Evolutionary conservation across 345 rosid species (phyloP), one percentile per base, ranked within the genome.

Genomic region (Citrus sp.): DNA sequence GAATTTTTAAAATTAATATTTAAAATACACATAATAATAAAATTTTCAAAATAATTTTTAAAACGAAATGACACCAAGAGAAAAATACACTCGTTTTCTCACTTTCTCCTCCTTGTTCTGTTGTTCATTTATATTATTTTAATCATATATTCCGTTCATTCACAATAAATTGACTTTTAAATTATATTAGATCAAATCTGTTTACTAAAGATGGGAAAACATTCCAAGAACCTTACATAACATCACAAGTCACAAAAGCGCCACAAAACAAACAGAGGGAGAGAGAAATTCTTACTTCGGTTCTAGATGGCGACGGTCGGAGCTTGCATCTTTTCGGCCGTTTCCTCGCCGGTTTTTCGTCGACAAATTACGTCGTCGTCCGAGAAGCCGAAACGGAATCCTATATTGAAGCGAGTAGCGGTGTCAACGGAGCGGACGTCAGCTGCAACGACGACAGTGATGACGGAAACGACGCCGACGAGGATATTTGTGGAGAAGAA

Each of bases 281-380:
- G 22, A 18, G 58, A 19, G 22, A 18, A 54, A 69, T 24, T 69
- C 19, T 42, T n/a, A 38, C 9, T 46, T 24, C 22, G 16, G 34
- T 3, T 7, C 35, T 34, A 5, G 77, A 82, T 82, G 83, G 85
- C 72, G 46, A 67, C 85, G 32, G 25, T 46, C 51, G 74, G 79
- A 61, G 79, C 46, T 28, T 56, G 59, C 38, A 2, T 65, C 19
- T 46, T 35, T n/a, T 67, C 82, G 21, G 24, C 42, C 69, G 68
- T n/a, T 13, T 38, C 28, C 2, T 68, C 46, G 5, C 75, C 16
- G 18, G 38, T 46, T 27, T 51, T 21, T 9, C 59, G 60, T 46
- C 75, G 63, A 24, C 24, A 38, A 19, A n/a, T 67, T n/a, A n/a
- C 38, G 49, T 72, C 67, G 6, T 38, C 67, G 21, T n/a, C 72